Percentiles rank a stretch among this genome's conserved stretches.
Evolutionary conservation across 768 basidiomycete species (phyloP).

Genomic region (Cystofilobasidium bisporidii): DNA sequence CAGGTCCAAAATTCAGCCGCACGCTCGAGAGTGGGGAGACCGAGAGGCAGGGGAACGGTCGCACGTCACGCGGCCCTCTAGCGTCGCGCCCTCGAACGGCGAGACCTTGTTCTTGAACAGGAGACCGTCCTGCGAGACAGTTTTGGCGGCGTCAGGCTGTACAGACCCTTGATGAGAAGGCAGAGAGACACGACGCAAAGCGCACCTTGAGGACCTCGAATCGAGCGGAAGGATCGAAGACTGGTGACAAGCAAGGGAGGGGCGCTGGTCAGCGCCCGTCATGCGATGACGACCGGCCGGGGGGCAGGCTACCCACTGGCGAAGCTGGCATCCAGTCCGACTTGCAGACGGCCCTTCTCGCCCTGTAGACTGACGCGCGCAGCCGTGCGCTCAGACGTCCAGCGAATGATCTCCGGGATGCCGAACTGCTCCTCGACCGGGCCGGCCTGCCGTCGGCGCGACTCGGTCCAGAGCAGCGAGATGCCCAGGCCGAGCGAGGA

Average conservation of each 20-base stretch:
- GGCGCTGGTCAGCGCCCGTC: too few relatives aligned
- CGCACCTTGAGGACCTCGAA: constrained; percentile 17
- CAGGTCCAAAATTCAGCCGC: not conserved
- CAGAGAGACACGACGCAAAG: not conserved
- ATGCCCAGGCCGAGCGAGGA: constrained; percentile 81
- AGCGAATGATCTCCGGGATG: constrained; percentile 45
- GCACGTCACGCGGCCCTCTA: constrained; percentile 47
- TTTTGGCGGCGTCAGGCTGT: not conserved
- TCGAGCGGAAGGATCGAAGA: constrained; percentile 2
- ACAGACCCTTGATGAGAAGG: not conserved
- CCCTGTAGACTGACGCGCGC: constrained; percentile 62
- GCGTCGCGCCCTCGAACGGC: constrained; percentile 67
- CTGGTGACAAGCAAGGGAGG: too few relatives aligned
- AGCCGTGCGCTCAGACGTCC: constrained; percentile 66
- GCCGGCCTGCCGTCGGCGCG: constrained; percentile 46
- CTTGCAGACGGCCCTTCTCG: constrained; percentile 60
- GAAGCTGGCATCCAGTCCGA: constrained; percentile 77
- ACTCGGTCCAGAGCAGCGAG: constrained; percentile 82
- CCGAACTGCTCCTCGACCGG: constrained; percentile 14
- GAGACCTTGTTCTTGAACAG: constrained; percentile 91
- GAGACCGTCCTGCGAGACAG: constrained; percentile 60
- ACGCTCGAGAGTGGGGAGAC: too few relatives aligned
- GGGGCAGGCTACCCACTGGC: constrained; percentile 43
- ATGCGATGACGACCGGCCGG: constrained; percentile 30
- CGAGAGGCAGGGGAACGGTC: not conserved